These are phyloP conservation scores for Theileria equi DNA, from an alignment of 169 alveolate species.

Conservation along the genomic window DNA sequence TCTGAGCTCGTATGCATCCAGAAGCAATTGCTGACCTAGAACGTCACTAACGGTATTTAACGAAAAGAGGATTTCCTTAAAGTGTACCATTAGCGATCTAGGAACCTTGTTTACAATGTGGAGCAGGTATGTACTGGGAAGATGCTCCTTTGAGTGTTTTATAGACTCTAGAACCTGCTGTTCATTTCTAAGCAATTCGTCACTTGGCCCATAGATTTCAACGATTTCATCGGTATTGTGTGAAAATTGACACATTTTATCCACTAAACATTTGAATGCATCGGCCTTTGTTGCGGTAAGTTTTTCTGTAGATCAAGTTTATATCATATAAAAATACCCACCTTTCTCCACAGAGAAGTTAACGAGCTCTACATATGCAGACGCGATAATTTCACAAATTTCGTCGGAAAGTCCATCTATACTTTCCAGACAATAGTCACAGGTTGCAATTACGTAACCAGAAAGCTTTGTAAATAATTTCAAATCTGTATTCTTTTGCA, in stretches of 20 bases:
- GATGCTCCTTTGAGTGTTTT: constrained; percentile 24
- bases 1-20: constrained; percentile 65
- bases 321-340: not conserved
- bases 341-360: constrained; percentile 46
- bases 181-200: constrained; percentile 15
- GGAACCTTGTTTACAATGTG: constrained; percentile 70
- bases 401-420: constrained; percentile 51
- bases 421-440: constrained; percentile 48
- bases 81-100: constrained; percentile 56
- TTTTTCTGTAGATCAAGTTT: constrained; percentile 14
- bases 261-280: constrained; percentile 39
- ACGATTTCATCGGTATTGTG: not conserved
- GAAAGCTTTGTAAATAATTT: constrained; percentile 14
- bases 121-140: constrained; percentile 48
- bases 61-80: constrained; percentile 65
- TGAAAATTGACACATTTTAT: constrained; percentile 42
- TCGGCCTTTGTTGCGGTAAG: constrained; percentile 32
- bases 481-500: constrained; percentile 18
- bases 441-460: constrained; percentile 51
- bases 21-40: constrained; percentile 66
- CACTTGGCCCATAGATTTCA: constrained; percentile 23
- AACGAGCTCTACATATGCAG: constrained; percentile 28
- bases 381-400: constrained; percentile 28
- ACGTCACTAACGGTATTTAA: constrained; percentile 50
- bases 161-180: constrained; percentile 14